Percentiles rank a stretch among this genome's conserved stretches.
These are phyloP conservation scores for Fistulinella cinereoalba DNA, from an alignment of 1,284 basidiomycete genomes.

Conservation along the genomic window DNA sequence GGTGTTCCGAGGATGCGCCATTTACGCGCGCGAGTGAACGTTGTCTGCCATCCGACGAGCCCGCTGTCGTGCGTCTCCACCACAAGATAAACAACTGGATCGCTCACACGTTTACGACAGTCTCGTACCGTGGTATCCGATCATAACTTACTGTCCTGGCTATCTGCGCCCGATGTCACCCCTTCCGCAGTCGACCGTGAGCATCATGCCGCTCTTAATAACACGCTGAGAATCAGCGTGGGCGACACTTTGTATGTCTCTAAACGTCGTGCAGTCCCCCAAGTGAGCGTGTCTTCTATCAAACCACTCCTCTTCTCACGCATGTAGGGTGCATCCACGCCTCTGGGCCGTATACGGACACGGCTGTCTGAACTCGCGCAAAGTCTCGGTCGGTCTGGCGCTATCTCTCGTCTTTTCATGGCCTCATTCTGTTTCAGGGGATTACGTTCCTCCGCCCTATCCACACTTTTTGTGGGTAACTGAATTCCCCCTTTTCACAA, in stretches of 20 bases:
- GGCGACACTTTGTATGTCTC: slow-evolving; percentile 53
- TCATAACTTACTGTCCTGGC: slow-evolving; percentile 46
- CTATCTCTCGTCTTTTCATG: slow-evolving; percentile 1
- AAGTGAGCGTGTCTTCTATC: slow-evolving; percentile 35
- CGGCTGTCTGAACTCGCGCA: slow-evolving; percentile 64
- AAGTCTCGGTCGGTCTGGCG: slow-evolving; percentile 49
- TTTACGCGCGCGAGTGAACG: slow-evolving; percentile 46
- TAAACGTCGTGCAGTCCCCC: slow-evolving; percentile 42
- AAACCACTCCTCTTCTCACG: slow-evolving; percentile 18
- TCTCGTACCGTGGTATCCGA: slow-evolving; percentile 48
- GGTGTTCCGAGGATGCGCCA: slow-evolving; percentile 25
- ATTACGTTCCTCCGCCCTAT: slow-evolving; percentile 48
- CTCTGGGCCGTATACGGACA: slow-evolving; percentile 73
- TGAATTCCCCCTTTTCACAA: slow-evolving; percentile 93
- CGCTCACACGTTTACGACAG: slow-evolving; percentile 33
- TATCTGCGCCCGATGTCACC: slow-evolving; percentile 35
- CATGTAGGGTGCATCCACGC: slow-evolving; percentile 77
- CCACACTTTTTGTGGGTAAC: slow-evolving; percentile 95
- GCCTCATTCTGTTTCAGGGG: slow-evolving; percentile 40
- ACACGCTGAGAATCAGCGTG: slow-evolving; percentile 24
- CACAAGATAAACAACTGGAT: not conserved
- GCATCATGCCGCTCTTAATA: slow-evolving; percentile 27
- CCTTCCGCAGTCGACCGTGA: slow-evolving; percentile 27
- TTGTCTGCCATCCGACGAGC: slow-evolving; percentile 29
- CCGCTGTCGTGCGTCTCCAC: slow-evolving; percentile 35